A percentile compares a stretch with the other conserved stretches of the same genome.
Conservation (phyloP, 2,329 filamentous ascomycete genomes). For the Chrysosporium queenslandicum region DNA sequence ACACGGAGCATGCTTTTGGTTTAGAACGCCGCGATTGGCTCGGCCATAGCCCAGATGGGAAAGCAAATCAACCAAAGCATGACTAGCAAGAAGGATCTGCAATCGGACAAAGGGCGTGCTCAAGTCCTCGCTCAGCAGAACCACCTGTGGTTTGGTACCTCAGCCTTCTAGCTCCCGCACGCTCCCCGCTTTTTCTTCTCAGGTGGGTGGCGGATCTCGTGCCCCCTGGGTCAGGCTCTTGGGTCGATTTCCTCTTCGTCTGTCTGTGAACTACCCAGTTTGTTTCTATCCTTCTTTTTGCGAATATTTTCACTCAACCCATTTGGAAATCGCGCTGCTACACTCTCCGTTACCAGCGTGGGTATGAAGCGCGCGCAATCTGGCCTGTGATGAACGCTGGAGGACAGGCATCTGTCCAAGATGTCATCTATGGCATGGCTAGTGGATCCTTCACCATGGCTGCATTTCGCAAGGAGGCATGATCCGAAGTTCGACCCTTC, state of each 20-base stretch:
- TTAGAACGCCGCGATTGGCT: neutral
- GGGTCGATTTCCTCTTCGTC: neutral
- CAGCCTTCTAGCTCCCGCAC: neutral
- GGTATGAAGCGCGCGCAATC: neutral
- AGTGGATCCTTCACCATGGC: neutral
- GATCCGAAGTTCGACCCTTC: slow-evolving; percentile 1
- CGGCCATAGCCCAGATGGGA: neutral
- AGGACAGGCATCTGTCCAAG: slow-evolving; percentile 4
- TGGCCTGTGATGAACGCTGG: slow-evolving; percentile 4
- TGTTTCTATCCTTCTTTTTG: neutral
- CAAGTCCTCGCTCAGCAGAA: neutral
- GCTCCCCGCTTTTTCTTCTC: neutral
- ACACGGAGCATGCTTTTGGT: neutral
- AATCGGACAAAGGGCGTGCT: slow-evolving; percentile 5
- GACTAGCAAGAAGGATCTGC: slow-evolving; percentile 7
- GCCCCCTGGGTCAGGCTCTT: neutral
- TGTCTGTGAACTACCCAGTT: neutral
- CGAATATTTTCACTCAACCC: neutral
- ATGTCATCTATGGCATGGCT: slow-evolving; percentile 5
- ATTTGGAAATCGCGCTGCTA: neutral
- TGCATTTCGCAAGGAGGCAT: neutral
- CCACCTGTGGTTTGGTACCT: neutral
- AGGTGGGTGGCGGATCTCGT: slow-evolving; percentile 6
- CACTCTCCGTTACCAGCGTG: neutral
- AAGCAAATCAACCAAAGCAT: neutral